Evolutionary conservation across 768 basidiomycete genomes (phyloP), one percentile per base, ranked within the genome.

Genomic region (Pleurotus salmoneostramineus): DNA sequence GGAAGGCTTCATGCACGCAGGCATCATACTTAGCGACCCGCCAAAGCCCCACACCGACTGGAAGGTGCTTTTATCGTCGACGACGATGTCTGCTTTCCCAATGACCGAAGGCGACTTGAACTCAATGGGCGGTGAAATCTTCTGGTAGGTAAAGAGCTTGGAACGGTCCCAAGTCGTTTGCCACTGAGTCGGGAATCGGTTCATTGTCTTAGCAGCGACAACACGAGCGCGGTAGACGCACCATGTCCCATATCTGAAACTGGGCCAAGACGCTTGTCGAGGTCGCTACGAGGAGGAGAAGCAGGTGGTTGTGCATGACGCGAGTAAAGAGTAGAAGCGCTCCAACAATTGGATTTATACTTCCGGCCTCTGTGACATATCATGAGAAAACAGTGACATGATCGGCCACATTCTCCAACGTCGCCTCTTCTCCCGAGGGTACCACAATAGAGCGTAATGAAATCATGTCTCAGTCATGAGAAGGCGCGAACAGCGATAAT

Each of bases 11-110:
- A 27, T 27, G 3, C 21, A 27, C 3, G 21, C 1, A 27, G 21
- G 21, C 21, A 27, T 3, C 21, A 27, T 63, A 89, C 89, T 89
- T 34, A 91, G 71, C 0, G 83, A 64, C 6, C 78, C 86, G 0
- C 89, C 89, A 63, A 88, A 87, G 10, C 89, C 89, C 52, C 75
- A 77, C 42, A 91, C 82, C 0, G 75, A 70, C 69, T 90, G 89
- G 68, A 80, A 84, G n/a, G 77, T 67, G 2, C 71, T 61, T 2
- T 68, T 69, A 65, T 88, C 87, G 50, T 83, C 68, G 11, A 91
- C 70, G 43, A 77, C 75, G 54, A 91, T 89, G 65, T 89, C 81
- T 0, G 87, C 88, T 45, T 72, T 74, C 2, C 77, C 85, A 40
- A 77, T 77, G 3, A 80, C 54, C 0, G 87, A 83, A 6, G 87